phyloP scores from a whole-genome alignment of 345 rosid species.

The Anastatica hierochuntica region DNA sequence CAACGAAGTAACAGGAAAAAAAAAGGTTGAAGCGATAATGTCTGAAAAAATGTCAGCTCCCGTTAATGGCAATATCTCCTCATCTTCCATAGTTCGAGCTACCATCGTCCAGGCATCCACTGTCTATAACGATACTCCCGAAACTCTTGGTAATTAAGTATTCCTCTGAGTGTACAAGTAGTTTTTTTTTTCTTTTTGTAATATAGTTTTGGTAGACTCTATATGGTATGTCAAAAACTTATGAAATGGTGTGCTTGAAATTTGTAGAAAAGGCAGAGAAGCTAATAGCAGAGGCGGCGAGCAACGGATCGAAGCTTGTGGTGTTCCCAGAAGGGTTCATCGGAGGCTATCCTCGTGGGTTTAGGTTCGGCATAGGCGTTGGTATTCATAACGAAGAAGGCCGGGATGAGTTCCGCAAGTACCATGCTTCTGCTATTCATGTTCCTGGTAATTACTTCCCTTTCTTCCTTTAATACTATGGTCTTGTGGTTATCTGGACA shows the following conservation, averaged over 20 bases:
- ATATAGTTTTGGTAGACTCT: no score
- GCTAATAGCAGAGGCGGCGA: not conserved
- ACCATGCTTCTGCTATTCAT: slow-evolving; percentile 16
- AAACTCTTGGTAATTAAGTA: slow-evolving; percentile 44
- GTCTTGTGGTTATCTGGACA: no score
- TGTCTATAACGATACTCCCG: slow-evolving; percentile 64
- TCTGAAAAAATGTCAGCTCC: slow-evolving; percentile 10
- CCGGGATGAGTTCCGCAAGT: slow-evolving; percentile 13
- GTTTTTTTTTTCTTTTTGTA: no score
- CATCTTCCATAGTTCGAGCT: slow-evolving; percentile 46
- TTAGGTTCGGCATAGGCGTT: not conserved
- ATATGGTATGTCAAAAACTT: no score
- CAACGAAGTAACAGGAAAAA: no score
- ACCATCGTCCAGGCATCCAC: slow-evolving; percentile 85
- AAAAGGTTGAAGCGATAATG: not conserved
- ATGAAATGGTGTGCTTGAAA: no score
- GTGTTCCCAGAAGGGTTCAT: slow-evolving; percentile 5
- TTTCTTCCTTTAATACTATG: no score
- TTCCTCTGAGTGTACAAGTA: no score
- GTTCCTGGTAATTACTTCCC: slow-evolving; percentile 78
- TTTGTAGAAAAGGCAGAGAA: not conserved
- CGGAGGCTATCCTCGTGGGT: slow-evolving; percentile 14
- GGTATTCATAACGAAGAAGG: slow-evolving; percentile 4
- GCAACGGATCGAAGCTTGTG: not conserved
- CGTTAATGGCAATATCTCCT: slow-evolving; percentile 14